Evolutionary conservation across 1,284 basidiomycete genomes (phyloP), one percentile per base, ranked within the genome.

Genomic region (Hymenochaete sp.): DNA sequence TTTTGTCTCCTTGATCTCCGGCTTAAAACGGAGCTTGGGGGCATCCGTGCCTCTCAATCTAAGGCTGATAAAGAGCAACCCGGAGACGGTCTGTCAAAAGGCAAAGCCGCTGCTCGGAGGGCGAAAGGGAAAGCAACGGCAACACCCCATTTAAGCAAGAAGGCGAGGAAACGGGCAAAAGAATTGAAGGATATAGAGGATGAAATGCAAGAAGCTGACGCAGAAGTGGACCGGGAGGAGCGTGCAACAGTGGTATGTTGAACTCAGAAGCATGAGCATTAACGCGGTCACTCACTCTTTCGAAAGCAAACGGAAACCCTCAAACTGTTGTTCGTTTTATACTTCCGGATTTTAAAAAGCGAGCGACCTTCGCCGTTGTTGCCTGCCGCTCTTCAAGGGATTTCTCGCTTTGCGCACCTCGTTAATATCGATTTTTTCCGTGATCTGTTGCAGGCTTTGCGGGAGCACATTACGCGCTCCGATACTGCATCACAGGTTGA

Each of bases 381-480:
- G 16, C 84, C 92, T 9, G 79, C 88, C 21, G 93, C 93, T 22
- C 70, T 99, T 53, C 83, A 87, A 58, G 96, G 96, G 50, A 85
- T 99, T 56, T 82, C 92, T 4, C 82, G 82, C 64, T 98, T 90
- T 59, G 86, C 95, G 0, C 96, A 98, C 62, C 76, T 97, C 47
- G 92, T 99, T 63, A 99, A 97, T 65, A 78, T 98, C 56, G 96
- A 99, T 62, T 99, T 99, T 67, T 99, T 99, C 79, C 83, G 85
- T 54, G 96, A 98, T 65, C 70, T 99, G 38, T 74, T 98, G 64
- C 72, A 79, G 43, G 92, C 96, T 1, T 71, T 99, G 26, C 88
- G 89, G 61, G 73, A 73, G 48, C 78, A 92, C 46, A 79, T 96
- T 53, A 59, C 67, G 45, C 71, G 73, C 50, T 72, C 73, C 44